Evolutionary conservation across 805 yeast species (phyloP).

Genomic region (Yamadazyma insecticola): DNA sequence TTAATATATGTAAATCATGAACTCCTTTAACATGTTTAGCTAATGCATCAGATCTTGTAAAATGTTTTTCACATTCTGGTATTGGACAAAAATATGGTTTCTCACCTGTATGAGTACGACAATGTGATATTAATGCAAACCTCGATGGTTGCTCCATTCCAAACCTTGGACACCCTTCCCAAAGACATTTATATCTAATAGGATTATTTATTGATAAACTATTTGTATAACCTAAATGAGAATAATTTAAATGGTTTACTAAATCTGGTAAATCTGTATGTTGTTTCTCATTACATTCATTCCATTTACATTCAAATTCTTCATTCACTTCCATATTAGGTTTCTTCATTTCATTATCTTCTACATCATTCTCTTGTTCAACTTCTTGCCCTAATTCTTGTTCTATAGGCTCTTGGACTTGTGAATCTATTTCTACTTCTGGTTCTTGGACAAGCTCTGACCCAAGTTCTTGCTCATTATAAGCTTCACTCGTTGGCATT

Average conservation of each 20-base stretch:
- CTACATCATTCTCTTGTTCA: constrained; percentile 2
- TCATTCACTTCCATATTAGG: no score
- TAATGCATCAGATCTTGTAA: constrained; percentile 58
- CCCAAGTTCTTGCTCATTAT: no score
- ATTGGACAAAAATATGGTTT: constrained; percentile 60
- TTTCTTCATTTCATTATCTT: constrained; percentile 5
- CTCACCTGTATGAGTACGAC: constrained; percentile 64
- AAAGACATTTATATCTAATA: constrained; percentile 48
- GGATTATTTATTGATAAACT: constrained; percentile 6
- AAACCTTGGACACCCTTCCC: constrained; percentile 54
- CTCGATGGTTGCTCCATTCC: constrained; percentile 51
- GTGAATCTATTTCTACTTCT: no score
- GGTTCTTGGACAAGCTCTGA: no score
- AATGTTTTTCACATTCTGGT: constrained; percentile 61
- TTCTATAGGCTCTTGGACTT: no score
- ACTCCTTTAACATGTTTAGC: constrained; percentile 59
- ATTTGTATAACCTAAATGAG: constrained; percentile 22
- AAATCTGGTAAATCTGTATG: constrained; percentile 19
- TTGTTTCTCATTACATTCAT: constrained; percentile 18
- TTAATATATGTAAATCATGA: constrained; percentile 47
- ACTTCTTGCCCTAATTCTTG: no score
- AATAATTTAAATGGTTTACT: constrained; percentile 27
- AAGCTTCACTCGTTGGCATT: no score
- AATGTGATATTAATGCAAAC: constrained; percentile 57
- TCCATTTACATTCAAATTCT: constrained; percentile 32